Evolutionary conservation across 2,329 filamentous ascomycete genomes (phyloP).

Genomic region (Lecanicillium sp.): DNA sequence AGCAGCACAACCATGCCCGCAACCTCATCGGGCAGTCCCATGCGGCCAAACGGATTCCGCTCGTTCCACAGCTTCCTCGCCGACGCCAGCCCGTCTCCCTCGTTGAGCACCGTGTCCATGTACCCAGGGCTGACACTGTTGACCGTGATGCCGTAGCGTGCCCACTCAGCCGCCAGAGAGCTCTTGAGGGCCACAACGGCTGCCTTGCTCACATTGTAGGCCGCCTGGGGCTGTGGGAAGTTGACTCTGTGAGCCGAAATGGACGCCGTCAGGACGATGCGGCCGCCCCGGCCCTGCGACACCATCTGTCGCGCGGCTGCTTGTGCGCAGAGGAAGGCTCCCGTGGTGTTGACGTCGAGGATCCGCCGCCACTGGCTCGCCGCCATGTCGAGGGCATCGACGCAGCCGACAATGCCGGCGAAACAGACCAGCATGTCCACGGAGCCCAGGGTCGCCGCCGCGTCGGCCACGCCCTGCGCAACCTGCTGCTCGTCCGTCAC

Average conservation of each 20-base stretch:
- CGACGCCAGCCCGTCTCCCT: slow-evolving; percentile 48
- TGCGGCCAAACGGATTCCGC: slow-evolving; percentile 55
- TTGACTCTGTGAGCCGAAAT: slow-evolving; percentile 60
- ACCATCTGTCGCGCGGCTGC: slow-evolving; percentile 46
- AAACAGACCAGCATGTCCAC: slow-evolving; percentile 17
- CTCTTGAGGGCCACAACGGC: slow-evolving; percentile 52
- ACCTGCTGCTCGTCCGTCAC: slow-evolving; percentile 15
- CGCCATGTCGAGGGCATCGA: slow-evolving; percentile 44
- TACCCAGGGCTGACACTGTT: slow-evolving; percentile 67
- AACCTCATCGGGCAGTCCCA: slow-evolving; percentile 55
- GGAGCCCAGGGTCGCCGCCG: slow-evolving; percentile 10
- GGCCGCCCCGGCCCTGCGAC: slow-evolving; percentile 37
- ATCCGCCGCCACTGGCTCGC: slow-evolving; percentile 48
- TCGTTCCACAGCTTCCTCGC: slow-evolving; percentile 47
- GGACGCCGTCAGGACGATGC: slow-evolving; percentile 55
- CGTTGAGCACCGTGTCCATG: slow-evolving; percentile 69
- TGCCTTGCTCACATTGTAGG: slow-evolving; percentile 63
- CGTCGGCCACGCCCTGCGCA: slow-evolving; percentile 6
- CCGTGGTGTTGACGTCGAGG: slow-evolving; percentile 62
- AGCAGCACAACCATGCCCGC: slow-evolving; percentile 52
- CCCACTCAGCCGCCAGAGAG: slow-evolving; percentile 65
- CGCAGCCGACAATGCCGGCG: slow-evolving; percentile 51
- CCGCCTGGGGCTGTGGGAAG: slow-evolving; percentile 58
- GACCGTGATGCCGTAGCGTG: slow-evolving; percentile 58
- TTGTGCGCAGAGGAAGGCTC: slow-evolving; percentile 59